Evolutionary conservation across 139 green algal species (phyloP).

Genomic region (Picochlorum sp.): DNA sequence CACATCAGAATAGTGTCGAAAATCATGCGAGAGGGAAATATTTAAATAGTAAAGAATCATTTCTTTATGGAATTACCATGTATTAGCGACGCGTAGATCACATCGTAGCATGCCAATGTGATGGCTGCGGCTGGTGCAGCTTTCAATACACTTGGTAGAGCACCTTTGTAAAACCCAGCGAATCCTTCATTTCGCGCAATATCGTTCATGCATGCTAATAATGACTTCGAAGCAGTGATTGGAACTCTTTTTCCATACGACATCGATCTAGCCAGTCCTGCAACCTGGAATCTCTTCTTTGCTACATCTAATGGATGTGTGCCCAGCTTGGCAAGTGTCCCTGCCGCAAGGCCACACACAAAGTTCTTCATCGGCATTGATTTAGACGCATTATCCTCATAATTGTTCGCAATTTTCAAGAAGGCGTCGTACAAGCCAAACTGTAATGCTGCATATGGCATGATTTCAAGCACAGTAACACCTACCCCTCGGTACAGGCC

Average conservation of each 20-base stretch:
- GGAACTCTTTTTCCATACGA: conserved; percentile 68
- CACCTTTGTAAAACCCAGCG: conserved; percentile 89
- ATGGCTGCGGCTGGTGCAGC: conserved; percentile 83
- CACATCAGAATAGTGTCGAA: too few species aligned
- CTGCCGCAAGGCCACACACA: conserved; percentile 65
- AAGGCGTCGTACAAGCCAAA: conserved; percentile 94
- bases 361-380: conserved; percentile 30
- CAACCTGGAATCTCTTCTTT: conserved; percentile 95
- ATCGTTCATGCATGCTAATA: conserved; percentile 44
- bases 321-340: conserved; percentile 76
- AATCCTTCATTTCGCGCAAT: conserved; percentile 63
- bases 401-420: conserved; percentile 28
- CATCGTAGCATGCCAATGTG: conserved; percentile 81
- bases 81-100: conserved; percentile 10
- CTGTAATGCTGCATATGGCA: conserved; percentile 94
- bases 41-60: neutral
- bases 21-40: neutral
- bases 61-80: neutral
- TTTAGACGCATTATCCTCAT: neutral
- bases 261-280: conserved; percentile 52
- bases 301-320: conserved; percentile 93
- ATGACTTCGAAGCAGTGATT: conserved; percentile 28
- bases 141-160: conserved; percentile 84
- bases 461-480: conserved; percentile 92
- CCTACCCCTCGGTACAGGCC: conserved; percentile 80